These are phyloP conservation scores for Marchantia paleacea DNA, from an alignment of 225 moss, liverwort and hornwort species.

Conservation along the genomic window DNA sequence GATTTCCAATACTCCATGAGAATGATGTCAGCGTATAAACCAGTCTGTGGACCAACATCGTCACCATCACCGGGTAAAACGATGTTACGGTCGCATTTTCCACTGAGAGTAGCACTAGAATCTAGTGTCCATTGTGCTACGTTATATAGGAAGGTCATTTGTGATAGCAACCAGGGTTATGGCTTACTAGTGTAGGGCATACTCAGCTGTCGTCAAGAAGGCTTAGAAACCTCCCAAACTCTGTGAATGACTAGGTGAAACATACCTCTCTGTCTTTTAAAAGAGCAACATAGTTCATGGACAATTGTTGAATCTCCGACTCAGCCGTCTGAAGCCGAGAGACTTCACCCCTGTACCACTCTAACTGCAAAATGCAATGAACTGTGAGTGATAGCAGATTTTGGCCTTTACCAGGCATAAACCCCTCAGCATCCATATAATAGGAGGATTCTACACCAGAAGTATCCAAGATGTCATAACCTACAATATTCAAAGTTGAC, in stretches of 20 bases:
- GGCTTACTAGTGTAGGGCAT: neutral
- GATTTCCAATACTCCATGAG: too few relatives aligned
- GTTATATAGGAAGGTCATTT: neutral
- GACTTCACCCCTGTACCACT: constrained; percentile 53
- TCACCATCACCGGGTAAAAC: too few relatives aligned
- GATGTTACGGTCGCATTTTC: too few relatives aligned
- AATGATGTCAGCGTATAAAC: too few relatives aligned
- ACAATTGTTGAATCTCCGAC: constrained; percentile 48
- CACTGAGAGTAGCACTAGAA: neutral
- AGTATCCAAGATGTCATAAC: too few relatives aligned
- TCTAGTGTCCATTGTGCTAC: neutral
- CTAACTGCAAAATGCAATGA: constrained; percentile 38
- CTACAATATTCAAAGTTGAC: too few relatives aligned
- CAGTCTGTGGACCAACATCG: too few relatives aligned
- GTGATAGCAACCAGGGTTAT: neutral
- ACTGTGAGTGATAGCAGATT: neutral
- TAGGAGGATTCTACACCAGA: too few relatives aligned
- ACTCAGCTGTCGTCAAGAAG: neutral
- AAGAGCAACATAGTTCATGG: constrained; percentile 52
- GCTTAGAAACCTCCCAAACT: neutral
- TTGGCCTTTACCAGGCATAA: neutral
- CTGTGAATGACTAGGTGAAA: neutral
- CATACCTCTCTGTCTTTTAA: constrained; percentile 71
- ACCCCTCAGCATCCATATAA: too few relatives aligned
- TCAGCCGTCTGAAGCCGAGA: constrained; percentile 51